A percentile compares a stretch with the other conserved stretches of the same genome.
Evolutionary conservation across 768 basidiomycete genomes (phyloP).

Genomic region (Pisolithus marmoratus): DNA sequence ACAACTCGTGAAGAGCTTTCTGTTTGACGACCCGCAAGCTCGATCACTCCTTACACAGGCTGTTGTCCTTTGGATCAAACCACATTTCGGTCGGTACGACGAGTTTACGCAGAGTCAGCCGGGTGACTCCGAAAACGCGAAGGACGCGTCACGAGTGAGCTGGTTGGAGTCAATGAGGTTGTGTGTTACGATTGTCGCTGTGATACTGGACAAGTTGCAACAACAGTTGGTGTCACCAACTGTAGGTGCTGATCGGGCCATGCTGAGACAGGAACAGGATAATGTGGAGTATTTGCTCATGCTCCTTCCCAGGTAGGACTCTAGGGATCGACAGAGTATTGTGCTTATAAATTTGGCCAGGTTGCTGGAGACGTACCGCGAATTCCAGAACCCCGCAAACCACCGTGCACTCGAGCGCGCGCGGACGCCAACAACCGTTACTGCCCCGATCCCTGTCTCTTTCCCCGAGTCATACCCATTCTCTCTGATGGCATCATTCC

Average conservation of each 20-base stretch:
- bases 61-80: conserved; percentile 91
- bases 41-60: conserved; percentile 79
- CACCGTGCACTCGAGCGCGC: conserved; percentile 65
- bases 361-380: conserved; percentile 82
- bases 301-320: conserved; percentile 72
- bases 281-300: conserved; percentile 84
- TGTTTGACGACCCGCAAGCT: conserved; percentile 79
- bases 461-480: conserved; percentile 96
- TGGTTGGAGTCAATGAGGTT: conserved; percentile 93
- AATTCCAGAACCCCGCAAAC: conserved; percentile 66
- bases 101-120: conserved; percentile 62
- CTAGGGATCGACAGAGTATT: background rate
- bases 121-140: conserved; percentile 58
- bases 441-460: conserved; percentile 62
- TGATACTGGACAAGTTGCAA: conserved; percentile 88
- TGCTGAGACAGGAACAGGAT: conserved; percentile 78
- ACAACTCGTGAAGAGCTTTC: conserved; percentile 82
- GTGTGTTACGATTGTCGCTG: conserved; percentile 81
- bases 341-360: conserved; percentile 33
- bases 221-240: conserved; percentile 67
- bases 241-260: conserved; percentile 53
- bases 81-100: conserved; percentile 89
- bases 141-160: conserved; percentile 70
- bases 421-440: conserved; percentile 51
- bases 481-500: conserved; percentile 65